phyloP scores from a whole-genome alignment of 2,329 filamentous ascomycete species.

The Mycosphaerella arachidis region DNA sequence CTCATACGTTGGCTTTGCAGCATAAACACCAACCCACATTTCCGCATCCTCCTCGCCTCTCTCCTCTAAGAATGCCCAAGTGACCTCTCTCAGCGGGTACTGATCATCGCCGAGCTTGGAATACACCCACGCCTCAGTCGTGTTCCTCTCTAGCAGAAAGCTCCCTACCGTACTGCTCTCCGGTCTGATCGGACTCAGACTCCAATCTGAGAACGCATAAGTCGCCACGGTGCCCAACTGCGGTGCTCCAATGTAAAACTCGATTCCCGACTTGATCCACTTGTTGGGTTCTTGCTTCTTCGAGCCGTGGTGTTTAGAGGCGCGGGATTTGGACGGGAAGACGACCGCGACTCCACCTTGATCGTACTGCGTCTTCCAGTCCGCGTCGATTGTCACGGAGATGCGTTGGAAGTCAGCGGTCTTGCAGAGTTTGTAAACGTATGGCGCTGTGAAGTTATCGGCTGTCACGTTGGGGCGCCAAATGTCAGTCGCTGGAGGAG shows the following conservation, averaged over 20 bases:
- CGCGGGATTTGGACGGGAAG: conserved; percentile 3
- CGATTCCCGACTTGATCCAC: conserved; percentile 15
- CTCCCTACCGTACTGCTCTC: conserved; percentile 7
- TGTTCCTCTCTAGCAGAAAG: conserved; percentile 34
- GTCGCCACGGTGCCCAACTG: conserved; percentile 15
- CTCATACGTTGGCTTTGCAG: conserved; percentile 14
- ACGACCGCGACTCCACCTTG: conserved; percentile 16
- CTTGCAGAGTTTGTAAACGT: conserved; percentile 14
- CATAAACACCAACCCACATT: conserved; percentile 17
- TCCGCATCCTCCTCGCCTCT: conserved; percentile 14
- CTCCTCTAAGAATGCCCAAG: conserved; percentile 18
- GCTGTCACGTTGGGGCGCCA: conserved; percentile 13
- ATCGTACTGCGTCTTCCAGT: conserved; percentile 16
- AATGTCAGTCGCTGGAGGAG: conserved; percentile 15
- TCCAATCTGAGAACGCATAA: conserved; percentile 16
- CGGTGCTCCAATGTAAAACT: conserved; percentile 13
- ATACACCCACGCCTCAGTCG: conserved; percentile 66
- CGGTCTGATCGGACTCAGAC: conserved; percentile 14
- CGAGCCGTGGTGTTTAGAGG: background rate
- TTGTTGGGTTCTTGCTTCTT: conserved; percentile 3
- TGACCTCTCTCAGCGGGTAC: conserved; percentile 29
- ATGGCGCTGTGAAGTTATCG: conserved; percentile 18
- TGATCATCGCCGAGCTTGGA: conserved; percentile 36
- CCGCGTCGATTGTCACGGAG: conserved; percentile 11
- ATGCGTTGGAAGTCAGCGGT: conserved; percentile 8